Evolutionary conservation across 1,284 basidiomycete species (phyloP), one percentile per base, ranked within the genome.

Genomic region (Neonothopanus nambi): DNA sequence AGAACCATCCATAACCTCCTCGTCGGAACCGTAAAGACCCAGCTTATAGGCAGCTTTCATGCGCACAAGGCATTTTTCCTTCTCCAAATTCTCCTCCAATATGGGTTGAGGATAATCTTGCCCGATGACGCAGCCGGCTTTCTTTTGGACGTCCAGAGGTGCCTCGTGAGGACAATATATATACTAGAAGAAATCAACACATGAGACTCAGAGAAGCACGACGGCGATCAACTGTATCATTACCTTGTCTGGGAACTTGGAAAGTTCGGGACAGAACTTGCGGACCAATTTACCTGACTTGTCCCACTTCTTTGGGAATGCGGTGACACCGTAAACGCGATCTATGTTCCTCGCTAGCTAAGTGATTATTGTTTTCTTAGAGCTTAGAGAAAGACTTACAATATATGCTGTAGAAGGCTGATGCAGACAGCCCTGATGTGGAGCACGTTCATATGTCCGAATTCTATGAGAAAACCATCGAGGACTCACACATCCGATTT

Each of bases 401-500:
- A 46, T 62, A 62, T 62, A 64, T 65, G 61, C 55, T 64, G 56
- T 65, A 65, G 52, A 68, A 63, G 33, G 64, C 58, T 54, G 65
- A 58, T 37, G 55, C 62, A 44, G 61, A 66, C 54, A 61, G 41
- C 57, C 60, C 52, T 60, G 56, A 44, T 33, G 59, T 56, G 48
- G 37, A 42, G 35, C 18, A 39, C 33, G 42, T 35, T 45, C 40
- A 52, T 8, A 33, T 5, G 9, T 33, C 13, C 38, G 55, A 49
- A 55, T 47, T 54, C 26, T 47, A 44, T 44, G 5, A 40, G 36
- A 36, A 33, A 24, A 36, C 33, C 15, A 38, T 35, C 5, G 41
- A 35, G 21, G 55, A 62, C 61, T 64, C 59, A 61, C 56, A 59
- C 61, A 56, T 57, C 58, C 65, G 68, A 61, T 69, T 66, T 57